A percentile compares a stretch with the other conserved stretches of the same genome.
phyloP scores from a whole-genome alignment of 78 protist genomes.

The Anaeramoeba flamelloides region DNA sequence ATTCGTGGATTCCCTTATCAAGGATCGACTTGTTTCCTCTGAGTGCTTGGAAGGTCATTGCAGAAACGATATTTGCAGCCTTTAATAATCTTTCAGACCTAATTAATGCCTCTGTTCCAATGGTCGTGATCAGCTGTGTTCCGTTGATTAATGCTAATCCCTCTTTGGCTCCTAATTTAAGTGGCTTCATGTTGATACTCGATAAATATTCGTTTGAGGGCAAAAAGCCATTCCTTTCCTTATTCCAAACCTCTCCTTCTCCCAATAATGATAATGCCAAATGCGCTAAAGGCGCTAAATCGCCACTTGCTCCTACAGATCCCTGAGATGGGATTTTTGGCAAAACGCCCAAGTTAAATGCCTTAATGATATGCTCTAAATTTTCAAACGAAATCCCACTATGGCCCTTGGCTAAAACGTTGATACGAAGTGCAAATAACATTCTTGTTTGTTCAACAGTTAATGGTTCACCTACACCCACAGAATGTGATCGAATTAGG shows the following conservation, averaged over 20 bases:
- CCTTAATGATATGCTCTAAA: slow-evolving; percentile 24
- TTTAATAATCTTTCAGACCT: slow-evolving; percentile 3
- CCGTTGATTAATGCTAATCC: slow-evolving; percentile 82
- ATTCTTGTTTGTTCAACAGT: slow-evolving; percentile 18
- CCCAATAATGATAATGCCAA: slow-evolving; percentile 58
- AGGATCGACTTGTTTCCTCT: slow-evolving; percentile 33
- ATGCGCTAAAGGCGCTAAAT: slow-evolving; percentile 78
- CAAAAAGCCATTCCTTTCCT: neutral
- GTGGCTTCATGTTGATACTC: neutral
- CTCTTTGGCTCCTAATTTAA: slow-evolving; percentile 69
- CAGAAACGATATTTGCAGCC: slow-evolving; percentile 43
- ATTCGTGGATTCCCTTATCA: slow-evolving; percentile 43
- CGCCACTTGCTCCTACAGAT: slow-evolving; percentile 78
- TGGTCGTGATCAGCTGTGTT: slow-evolving; percentile 59
- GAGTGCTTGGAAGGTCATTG: slow-evolving; percentile 61
- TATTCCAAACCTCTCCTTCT: slow-evolving; percentile 42
- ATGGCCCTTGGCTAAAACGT: slow-evolving; percentile 53
- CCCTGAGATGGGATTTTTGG: slow-evolving; percentile 31
- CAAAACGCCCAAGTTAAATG: slow-evolving; percentile 50
- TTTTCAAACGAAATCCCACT: slow-evolving; percentile 32
- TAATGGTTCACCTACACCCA: slow-evolving; percentile 75
- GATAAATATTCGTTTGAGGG: neutral
- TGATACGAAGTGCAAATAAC: slow-evolving; percentile 52
- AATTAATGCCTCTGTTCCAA: slow-evolving; percentile 32
- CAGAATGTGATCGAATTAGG: slow-evolving; percentile 64